Evolutionary conservation across 2,329 filamentous ascomycete genomes (phyloP).

Genomic region (Cyclaneusma minus): DNA sequence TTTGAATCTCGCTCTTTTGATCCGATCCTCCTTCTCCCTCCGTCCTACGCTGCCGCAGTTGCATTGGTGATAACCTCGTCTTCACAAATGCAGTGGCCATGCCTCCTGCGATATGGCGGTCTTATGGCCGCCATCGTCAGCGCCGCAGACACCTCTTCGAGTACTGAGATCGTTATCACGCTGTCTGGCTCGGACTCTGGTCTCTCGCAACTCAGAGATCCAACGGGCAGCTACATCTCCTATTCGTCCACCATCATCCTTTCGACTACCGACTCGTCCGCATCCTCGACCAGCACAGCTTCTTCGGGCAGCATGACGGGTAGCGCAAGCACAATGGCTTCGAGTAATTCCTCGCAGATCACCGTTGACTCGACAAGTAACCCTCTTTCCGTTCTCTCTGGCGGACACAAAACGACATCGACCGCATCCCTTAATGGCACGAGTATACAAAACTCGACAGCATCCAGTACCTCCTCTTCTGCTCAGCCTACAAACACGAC

Average conservation of each 20-base stretch:
- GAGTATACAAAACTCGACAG: slow-evolving; percentile 26
- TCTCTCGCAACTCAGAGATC: slow-evolving; percentile 13
- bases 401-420: slow-evolving; percentile 10
- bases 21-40: too few relatives aligned
- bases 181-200: slow-evolving; percentile 8
- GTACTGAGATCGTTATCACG: slow-evolving; percentile 6
- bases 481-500: slow-evolving; percentile 49
- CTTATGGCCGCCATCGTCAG: slow-evolving; percentile 17
- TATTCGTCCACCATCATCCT: slow-evolving; percentile 20
- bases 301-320: slow-evolving; percentile 11
- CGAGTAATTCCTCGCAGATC: slow-evolving; percentile 13
- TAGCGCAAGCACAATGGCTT: slow-evolving; percentile 8
- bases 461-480: slow-evolving; percentile 26
- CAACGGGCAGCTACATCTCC: slow-evolving; percentile 23
- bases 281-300: slow-evolving; percentile 12
- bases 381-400: too few relatives aligned
- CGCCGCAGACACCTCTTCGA: slow-evolving; percentile 8
- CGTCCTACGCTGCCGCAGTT: too few relatives aligned
- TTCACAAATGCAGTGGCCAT: too few relatives aligned
- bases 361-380: too few relatives aligned
- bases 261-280: slow-evolving; percentile 8
- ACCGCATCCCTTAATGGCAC: slow-evolving; percentile 28
- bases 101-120: slow-evolving; percentile 11
- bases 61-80: too few relatives aligned
- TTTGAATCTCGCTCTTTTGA: too few relatives aligned